Base-by-base conservation (phyloP, 108 stramenopile species). In the Licmophora abbreviata region DNA sequence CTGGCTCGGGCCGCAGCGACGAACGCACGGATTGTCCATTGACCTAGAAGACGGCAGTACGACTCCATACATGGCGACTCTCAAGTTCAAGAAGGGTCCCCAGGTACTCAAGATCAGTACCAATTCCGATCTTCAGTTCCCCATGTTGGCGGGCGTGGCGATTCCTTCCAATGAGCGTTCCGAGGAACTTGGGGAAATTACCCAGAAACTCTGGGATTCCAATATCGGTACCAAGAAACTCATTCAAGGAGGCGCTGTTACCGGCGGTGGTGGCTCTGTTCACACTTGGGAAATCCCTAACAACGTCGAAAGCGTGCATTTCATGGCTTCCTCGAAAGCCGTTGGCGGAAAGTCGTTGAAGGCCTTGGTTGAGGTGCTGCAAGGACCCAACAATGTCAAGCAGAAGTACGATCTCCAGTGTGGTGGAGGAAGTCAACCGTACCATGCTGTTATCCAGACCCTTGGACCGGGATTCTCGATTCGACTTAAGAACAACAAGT, bases 1-100 rank as follows among this genome's bases (percentile, higher is more conserved):
- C 14, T 85, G 83, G 83, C 51, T 77, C 25, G 83, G 83, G 27
- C 83, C 83, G 17, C 55, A 76, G 15, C 76, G 83, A 59, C 54
- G 54, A 26, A 68, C 63, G 9, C 83, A 85, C 71, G 64, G 59
- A 27, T 48, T 78, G 44, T 63, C 69, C 46, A 73, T 80, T 54
- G 61, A 62, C 44, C 48, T 55, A 48, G 81, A 81, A 63, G 70
- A 86, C 58, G 85, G 80, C 10, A 42, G 36, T 23, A 56, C 67
- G 24, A 68, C 67, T 5, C 83, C 79, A 26, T 74, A 63, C 61
- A 60, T 69, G 34, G 75, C 77, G 26, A 73, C 61, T 32, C 55
- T 86, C 35, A 86, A 76, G 51, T 86, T 86, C 66, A 86, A 86
- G 63, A 64, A 66, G 23, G 66, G 66, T 15, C 72, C 71, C 17